A percentile compares a stretch with the other conserved stretches of the same genome.
phyloP scores from a whole-genome alignment of 768 basidiomycete species.

The Collybia sordida region DNA sequence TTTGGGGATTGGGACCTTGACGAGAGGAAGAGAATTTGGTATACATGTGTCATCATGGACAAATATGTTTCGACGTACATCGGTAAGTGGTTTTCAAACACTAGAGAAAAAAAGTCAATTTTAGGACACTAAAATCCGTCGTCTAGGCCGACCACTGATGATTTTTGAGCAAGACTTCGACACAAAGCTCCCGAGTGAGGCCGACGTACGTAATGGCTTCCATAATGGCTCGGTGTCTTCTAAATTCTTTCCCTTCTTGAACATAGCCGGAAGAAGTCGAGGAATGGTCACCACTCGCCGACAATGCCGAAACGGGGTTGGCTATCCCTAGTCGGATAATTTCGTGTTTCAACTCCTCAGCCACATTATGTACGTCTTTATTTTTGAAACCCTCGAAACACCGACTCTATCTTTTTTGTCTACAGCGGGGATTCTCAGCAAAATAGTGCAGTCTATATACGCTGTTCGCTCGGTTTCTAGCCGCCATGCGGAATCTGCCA shows the following conservation, averaged over 20 bases:
- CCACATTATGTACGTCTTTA: conserved; percentile 59
- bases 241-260: neutral
- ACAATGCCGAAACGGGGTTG: conserved; percentile 22
- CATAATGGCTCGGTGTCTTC: neutral
- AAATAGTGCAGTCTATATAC: conserved; percentile 71
- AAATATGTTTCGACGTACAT: conserved; percentile 81
- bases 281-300: conserved; percentile 35
- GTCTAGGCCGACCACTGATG: conserved; percentile 66
- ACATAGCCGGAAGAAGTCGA: conserved; percentile 66
- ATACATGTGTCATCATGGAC: conserved; percentile 76
- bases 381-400: neutral
- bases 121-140: neutral
- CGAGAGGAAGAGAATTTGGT: conserved; percentile 76
- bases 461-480: conserved; percentile 55
- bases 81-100: conserved; percentile 35
- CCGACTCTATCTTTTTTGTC: conserved; percentile 8
- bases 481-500: conserved; percentile 56
- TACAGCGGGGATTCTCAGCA: conserved; percentile 66
- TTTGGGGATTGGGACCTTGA: conserved; percentile 65
- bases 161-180: conserved; percentile 79
- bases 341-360: conserved; percentile 80
- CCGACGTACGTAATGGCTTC: conserved; percentile 44
- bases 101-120: neutral
- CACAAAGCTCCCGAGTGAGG: conserved; percentile 59
- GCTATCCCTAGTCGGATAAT: conserved; percentile 50